Evolutionary conservation across 805 yeast genomes (phyloP).

Genomic region (Debaryomyces castellii): DNA sequence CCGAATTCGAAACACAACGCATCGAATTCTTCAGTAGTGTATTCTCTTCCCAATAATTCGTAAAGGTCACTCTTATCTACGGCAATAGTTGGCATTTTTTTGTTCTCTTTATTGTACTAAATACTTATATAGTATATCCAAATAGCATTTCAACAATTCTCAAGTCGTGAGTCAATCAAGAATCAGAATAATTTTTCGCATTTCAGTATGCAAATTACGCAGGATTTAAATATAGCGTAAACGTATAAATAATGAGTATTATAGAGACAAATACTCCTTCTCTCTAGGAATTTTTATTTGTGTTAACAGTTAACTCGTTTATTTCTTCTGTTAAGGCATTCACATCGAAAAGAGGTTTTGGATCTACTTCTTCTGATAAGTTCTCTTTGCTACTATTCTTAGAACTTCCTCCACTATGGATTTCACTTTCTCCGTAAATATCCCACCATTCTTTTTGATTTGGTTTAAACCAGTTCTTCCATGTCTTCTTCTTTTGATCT

Average conservation of each 20-base stretch:
- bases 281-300: background rate
- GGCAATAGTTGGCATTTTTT: slow-evolving; percentile 88
- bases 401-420: slow-evolving; percentile 1
- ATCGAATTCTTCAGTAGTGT: slow-evolving; percentile 88
- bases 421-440: slow-evolving; percentile 37
- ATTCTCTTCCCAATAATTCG: slow-evolving; percentile 60
- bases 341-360: slow-evolving; percentile 41
- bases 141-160: background rate
- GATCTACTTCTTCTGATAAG: background rate
- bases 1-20: slow-evolving; percentile 98
- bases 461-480: slow-evolving; percentile 50
- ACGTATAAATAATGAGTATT: background rate
- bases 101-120: background rate
- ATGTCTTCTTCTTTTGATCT: slow-evolving; percentile 31
- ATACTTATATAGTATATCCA: background rate
- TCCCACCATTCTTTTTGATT: slow-evolving; percentile 61
- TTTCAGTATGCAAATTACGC: background rate
- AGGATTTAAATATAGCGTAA: background rate
- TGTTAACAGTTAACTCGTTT: slow-evolving; percentile 17
- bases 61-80: slow-evolving; percentile 93
- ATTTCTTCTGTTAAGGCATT: slow-evolving; percentile 44
- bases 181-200: background rate
- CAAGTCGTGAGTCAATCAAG: slow-evolving; percentile 2
- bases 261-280: background rate
- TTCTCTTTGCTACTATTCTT: slow-evolving; percentile 9